phyloP scores from a whole-genome alignment of 108 stramenopile species.

The Stephanodiscus triporus region DNA sequence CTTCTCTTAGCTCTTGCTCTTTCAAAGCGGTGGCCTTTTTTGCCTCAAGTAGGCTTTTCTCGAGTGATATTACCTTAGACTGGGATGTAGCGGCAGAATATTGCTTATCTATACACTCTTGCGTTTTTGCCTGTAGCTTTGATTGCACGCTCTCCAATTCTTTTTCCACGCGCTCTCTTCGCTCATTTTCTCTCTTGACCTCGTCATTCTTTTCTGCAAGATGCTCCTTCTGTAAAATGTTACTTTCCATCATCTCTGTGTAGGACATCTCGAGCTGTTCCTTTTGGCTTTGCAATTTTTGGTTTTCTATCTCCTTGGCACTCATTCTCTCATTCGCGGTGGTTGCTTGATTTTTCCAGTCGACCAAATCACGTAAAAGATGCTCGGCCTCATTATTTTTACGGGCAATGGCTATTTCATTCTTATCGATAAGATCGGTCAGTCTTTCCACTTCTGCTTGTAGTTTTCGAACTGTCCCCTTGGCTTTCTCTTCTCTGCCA shows the following conservation, averaged over 20 bases:
- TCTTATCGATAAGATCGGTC: slow-evolving; percentile 30
- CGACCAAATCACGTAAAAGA: slow-evolving; percentile 24
- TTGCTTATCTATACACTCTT: slow-evolving; percentile 31
- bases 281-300: slow-evolving; percentile 16
- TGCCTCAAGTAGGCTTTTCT: slow-evolving; percentile 34
- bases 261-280: slow-evolving; percentile 35
- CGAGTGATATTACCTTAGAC: slow-evolving; percentile 25
- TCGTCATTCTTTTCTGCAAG: slow-evolving; percentile 32
- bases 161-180: slow-evolving; percentile 23
- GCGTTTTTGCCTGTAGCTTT: slow-evolving; percentile 35
- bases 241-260: slow-evolving; percentile 20
- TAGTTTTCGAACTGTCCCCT: slow-evolving; percentile 8
- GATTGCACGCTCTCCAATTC: slow-evolving; percentile 31
- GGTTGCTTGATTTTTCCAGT: slow-evolving; percentile 39
- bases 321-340: slow-evolving; percentile 12
- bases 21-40: slow-evolving; percentile 22
- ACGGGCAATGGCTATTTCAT: slow-evolving; percentile 12
- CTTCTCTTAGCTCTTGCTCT: slow-evolving; percentile 31
- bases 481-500: slow-evolving; percentile 23
- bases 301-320: slow-evolving; percentile 21
- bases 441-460: slow-evolving; percentile 29
- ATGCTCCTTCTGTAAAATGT: slow-evolving; percentile 14
- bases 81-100: slow-evolving; percentile 19
- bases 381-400: slow-evolving; percentile 28
- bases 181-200: slow-evolving; percentile 17